A percentile compares a stretch with the other conserved stretches of the same genome.
phyloP scores from a whole-genome alignment of 345 rosid genomes.

The Theobroma cacao region DNA sequence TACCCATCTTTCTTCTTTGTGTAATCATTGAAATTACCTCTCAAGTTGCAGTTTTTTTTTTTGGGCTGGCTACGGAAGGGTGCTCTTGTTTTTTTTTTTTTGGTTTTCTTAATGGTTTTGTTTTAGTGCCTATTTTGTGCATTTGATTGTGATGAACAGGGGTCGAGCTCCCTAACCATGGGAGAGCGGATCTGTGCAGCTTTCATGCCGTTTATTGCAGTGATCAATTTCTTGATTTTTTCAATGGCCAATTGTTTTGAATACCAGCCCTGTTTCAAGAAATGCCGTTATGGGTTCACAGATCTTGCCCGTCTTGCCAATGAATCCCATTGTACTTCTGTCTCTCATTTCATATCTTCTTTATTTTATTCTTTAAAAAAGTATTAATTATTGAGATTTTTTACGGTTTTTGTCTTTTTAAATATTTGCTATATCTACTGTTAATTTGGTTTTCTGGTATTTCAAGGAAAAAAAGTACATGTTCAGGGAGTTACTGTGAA shows the following conservation, averaged over 20 bases:
- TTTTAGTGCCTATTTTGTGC: background rate
- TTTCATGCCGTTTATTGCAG: conserved; percentile 51
- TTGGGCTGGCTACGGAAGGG: background rate
- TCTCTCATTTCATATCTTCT: background rate
- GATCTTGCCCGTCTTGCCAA: conserved; percentile 58
- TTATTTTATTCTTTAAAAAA: background rate
- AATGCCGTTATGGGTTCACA: background rate
- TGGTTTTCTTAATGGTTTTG: background rate
- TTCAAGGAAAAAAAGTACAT: background rate
- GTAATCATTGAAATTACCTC: background rate
- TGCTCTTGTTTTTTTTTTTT: background rate
- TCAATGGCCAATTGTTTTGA: conserved; percentile 41
- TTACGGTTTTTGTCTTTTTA: background rate
- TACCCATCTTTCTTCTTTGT: background rate
- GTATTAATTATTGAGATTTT: background rate
- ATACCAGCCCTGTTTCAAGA: conserved; percentile 18
- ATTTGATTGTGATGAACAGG: background rate
- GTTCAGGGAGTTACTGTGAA: background rate
- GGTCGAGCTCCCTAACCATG: conserved; percentile 25
- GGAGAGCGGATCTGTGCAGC: conserved; percentile 70
- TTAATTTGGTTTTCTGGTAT: background rate
- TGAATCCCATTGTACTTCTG: conserved; percentile 53
- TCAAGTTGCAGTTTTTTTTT: background rate
- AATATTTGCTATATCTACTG: background rate
- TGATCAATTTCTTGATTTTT: conserved; percentile 44